Evolutionary conservation across 2,329 filamentous ascomycete species (phyloP).

Genomic region (Alternaria metachromatica): DNA sequence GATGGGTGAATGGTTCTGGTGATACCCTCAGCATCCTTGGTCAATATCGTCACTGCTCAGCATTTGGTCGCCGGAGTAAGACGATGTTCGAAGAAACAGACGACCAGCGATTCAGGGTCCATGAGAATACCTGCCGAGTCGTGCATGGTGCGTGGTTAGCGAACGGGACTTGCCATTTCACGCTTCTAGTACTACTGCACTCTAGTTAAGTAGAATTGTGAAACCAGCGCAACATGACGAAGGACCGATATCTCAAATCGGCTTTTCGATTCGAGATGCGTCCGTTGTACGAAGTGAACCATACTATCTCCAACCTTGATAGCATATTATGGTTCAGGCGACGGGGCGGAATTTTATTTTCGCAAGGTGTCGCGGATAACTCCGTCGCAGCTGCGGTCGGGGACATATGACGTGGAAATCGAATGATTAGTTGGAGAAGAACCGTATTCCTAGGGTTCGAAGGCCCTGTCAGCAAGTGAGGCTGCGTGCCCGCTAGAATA

Average conservation of each 20-base stretch:
- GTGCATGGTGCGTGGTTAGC: neutral
- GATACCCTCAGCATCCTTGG: neutral
- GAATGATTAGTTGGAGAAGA: neutral
- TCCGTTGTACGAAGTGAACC: neutral
- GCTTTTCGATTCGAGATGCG: neutral
- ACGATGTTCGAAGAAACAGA: neutral
- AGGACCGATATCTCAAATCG: neutral
- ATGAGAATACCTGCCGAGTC: conserved; percentile 2
- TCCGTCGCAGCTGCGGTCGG: neutral
- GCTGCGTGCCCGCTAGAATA: neutral
- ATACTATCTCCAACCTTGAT: neutral
- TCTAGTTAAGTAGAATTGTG: neutral
- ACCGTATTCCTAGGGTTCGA: neutral
- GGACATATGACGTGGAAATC: neutral
- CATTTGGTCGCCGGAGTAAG: neutral
- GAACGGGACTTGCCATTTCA: conserved; percentile 2
- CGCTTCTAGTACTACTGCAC: neutral
- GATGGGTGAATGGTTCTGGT: neutral
- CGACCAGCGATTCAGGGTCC: conserved; percentile 2
- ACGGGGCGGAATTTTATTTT: neutral
- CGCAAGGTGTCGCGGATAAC: neutral
- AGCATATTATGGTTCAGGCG: neutral
- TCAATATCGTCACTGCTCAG: neutral
- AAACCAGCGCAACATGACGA: neutral
- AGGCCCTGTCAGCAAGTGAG: neutral